Conservation (phyloP, 1,284 basidiomycete species). For the Ceraceosorus bombacis region DNA sequence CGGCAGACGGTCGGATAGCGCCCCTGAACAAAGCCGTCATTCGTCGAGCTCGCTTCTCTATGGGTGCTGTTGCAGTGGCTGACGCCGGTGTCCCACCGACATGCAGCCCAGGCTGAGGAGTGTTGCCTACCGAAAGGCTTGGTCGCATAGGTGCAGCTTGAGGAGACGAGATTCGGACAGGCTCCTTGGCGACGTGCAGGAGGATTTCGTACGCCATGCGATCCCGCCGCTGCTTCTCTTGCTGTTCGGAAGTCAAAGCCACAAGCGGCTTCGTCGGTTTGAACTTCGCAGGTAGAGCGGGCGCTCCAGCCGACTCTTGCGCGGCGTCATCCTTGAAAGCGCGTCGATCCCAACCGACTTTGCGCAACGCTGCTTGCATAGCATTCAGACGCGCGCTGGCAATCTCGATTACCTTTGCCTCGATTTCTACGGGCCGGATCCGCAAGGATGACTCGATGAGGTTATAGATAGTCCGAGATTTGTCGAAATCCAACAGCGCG, state of each 20-base stretch:
- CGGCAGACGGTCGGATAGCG: slow-evolving; percentile 27
- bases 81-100: no score
- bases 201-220: slow-evolving; percentile 22
- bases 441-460: slow-evolving; percentile 31
- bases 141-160: background rate
- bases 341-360: slow-evolving; percentile 35
- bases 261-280: slow-evolving; percentile 25
- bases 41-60: slow-evolving; percentile 26
- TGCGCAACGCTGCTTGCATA: slow-evolving; percentile 32
- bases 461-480: slow-evolving; percentile 33
- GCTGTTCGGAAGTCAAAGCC: slow-evolving; percentile 25
- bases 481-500: slow-evolving; percentile 38
- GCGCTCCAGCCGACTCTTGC: slow-evolving; percentile 27
- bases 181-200: slow-evolving; percentile 1
- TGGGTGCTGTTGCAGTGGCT: background rate
- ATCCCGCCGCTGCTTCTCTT: slow-evolving; percentile 35
- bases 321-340: slow-evolving; percentile 38
- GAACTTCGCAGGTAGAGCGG: slow-evolving; percentile 18
- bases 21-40: slow-evolving; percentile 45
- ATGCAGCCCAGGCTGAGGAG: background rate
- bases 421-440: slow-evolving; percentile 3
- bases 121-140: background rate
- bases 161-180: no score
- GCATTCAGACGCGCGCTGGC: slow-evolving; percentile 31
- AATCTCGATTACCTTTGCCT: slow-evolving; percentile 9